Base-by-base conservation (phyloP, 495 filamentous ascomycete genomes). In the Oidiodendron maius region DNA sequence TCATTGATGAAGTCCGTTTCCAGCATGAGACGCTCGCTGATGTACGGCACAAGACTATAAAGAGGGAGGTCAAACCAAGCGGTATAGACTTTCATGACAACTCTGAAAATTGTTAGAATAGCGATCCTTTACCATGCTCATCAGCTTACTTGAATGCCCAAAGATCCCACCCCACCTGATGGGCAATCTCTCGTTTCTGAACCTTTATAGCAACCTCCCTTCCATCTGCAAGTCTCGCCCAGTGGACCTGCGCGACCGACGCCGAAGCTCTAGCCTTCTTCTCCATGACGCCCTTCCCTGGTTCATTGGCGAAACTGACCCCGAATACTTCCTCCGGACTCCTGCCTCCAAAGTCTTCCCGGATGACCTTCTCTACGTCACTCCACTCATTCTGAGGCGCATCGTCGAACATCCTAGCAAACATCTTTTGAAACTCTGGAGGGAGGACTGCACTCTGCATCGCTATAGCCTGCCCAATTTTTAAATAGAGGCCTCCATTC, bases 401-500 rank as follows among this genome's bases (percentile, higher is more conserved):
- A 71, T 98, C 93, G 58, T 96, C 93, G 64, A 98, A 98, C 88
- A 98, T 96, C 50, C 82, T 77, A 28, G 84, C 73, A 60, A 98
- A 98, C 88, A 96, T 96, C 51, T 79, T 77, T 72, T 95, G 89
- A 60, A 96, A 96, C 63, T 95, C 88, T 5, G 89, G 86, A 11
- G 93, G 93, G 42, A 98, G 64, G 34, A 96, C 81, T 1, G 90
- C 91, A 44, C 85, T 89, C 71, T 98, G 93, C 93, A 96, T 98
- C 18, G 91, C 93, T 48, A 98, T 90, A 5, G 93, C 93, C 72
- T 98, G 93, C 2, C 93, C 93, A 46, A 98, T 96, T 73, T 98
- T 98, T 59, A 96, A 74, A 62, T 98, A 98, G 2, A 98, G 66
- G 0, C 93, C 93, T 44, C 93, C 93, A 75, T 98, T 98, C 22